Evolutionary conservation across 1,139 yeast species (phyloP), one percentile per base, ranked within the genome.

Genomic region (Yamadazyma jaroonii): DNA sequence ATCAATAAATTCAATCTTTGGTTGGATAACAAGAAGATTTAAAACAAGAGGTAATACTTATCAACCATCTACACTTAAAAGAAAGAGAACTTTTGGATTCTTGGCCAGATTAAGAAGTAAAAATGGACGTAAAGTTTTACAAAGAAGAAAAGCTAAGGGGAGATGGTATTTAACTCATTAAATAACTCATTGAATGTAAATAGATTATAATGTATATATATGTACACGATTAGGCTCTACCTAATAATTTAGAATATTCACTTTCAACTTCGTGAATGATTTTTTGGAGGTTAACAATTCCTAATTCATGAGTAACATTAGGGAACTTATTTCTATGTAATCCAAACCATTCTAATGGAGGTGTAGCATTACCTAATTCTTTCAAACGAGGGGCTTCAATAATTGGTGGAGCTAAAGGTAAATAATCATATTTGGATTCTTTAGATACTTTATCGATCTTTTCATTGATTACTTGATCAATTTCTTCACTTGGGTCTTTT

Each of bases 331-430:
- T 78, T 48, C 97, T 72, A 56, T 92, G 94, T 24, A 92, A 71
- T 1, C 98, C 98, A 64, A 92, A 85, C 98, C 98, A 92, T 57
- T 92, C 97, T 44, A 92, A 65, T 2, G 98, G 97, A 1, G 98
- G 98, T 0, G 98, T 92, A 1, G 97, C 97, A 61, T 85, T 92
- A 23, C 97, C 97, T 53, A 92, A 70, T 54, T 92, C 97, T 52
- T 81, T 80, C 49, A 92, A 67, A 50, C 84, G 94, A 1, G 97
- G 97, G 17, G 92, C 87, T 44, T 86, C 95, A 32, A 92, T 88
- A 8, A 78, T 68, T 1, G 97, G 96, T 8, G 85, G 84, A 28
- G 75, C 79, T 21, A 85, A 53, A 0, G 97, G 78, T 12, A 73
- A 54, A 50, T 92, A 92, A 0, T 47, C 57, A 50, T 73, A 85